phyloP scores from a whole-genome alignment of 116 monocot genomes.

The Iris pallida region DNA sequence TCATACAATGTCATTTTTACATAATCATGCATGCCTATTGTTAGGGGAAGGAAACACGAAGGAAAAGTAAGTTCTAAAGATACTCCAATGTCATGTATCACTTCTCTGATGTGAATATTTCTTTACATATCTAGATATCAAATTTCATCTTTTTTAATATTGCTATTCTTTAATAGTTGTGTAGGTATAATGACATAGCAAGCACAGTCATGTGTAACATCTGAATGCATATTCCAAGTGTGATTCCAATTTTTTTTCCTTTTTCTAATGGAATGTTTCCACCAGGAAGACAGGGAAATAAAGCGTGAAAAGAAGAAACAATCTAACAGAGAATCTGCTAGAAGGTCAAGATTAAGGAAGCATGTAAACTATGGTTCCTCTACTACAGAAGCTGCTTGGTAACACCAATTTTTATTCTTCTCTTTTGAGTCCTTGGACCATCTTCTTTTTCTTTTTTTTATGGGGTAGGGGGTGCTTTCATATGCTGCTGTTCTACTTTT shows the following conservation, averaged over 20 bases:
- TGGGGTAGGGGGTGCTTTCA: no score
- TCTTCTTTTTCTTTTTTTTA: no score
- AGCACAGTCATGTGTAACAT: neutral
- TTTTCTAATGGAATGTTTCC: neutral
- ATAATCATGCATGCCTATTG: neutral
- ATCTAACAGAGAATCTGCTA: conserved; percentile 68
- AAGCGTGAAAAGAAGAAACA: conserved; percentile 63
- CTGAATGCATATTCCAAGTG: neutral
- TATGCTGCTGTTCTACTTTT: no score
- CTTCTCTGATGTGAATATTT: neutral
- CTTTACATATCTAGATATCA: no score
- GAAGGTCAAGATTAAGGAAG: conserved; percentile 62
- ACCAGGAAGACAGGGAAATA: conserved; percentile 50
- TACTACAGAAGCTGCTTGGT: no score
- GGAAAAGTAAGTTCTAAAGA: conserved; percentile 23
- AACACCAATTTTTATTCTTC: no score
- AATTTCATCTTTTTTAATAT: no score
- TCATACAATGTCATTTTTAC: neutral
- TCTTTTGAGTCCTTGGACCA: no score
- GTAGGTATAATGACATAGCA: no score
- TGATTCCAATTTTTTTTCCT: neutral
- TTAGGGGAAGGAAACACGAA: conserved; percentile 19
- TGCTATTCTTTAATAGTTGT: no score
- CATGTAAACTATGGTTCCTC: conserved; percentile 22
- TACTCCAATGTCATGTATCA: conserved; percentile 15